These are phyloP conservation scores for Chrysanthemum makinoi DNA, from an alignment of 129 eudicot genomes.

Conservation along the genomic window DNA sequence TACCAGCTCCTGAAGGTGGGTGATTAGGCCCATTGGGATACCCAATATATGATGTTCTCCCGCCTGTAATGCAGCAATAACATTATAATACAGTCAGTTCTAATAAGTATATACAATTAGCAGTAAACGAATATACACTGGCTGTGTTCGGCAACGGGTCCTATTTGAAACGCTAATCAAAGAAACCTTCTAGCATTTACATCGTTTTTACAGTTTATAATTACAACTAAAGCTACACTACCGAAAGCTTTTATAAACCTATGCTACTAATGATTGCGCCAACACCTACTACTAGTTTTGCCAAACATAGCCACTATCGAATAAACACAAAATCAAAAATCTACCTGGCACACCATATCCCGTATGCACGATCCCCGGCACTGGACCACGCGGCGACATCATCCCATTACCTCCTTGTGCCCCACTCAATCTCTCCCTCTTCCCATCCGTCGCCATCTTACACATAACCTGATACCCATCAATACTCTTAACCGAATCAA, in stretches of 20 bases:
- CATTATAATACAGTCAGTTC: constrained; percentile 6
- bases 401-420: constrained; percentile 13
- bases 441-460: constrained; percentile 87
- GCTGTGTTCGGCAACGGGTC: too few species aligned
- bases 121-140: background rate
- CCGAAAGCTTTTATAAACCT: too few species aligned
- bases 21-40: constrained; percentile 43
- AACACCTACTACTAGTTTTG: too few species aligned
- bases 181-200: too few species aligned
- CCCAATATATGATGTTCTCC: constrained; percentile 31
- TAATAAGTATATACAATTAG: background rate
- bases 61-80: constrained; percentile 34
- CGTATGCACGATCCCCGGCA: constrained; percentile 34
- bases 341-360: constrained; percentile 37
- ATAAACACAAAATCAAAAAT: background rate
- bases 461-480: constrained; percentile 86
- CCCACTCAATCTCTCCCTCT: constrained; percentile 48
- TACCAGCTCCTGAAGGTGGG: constrained; percentile 24
- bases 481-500: constrained; percentile 57
- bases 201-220: too few species aligned
- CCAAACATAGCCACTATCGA: too few species aligned
- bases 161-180: too few species aligned
- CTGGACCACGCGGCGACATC: constrained; percentile 20
- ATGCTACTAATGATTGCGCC: too few species aligned
- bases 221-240: too few species aligned